Evolutionary conservation across 192 early-diverging fungal genomes (phyloP).

Genomic region (Haplosporangium gracile): DNA sequence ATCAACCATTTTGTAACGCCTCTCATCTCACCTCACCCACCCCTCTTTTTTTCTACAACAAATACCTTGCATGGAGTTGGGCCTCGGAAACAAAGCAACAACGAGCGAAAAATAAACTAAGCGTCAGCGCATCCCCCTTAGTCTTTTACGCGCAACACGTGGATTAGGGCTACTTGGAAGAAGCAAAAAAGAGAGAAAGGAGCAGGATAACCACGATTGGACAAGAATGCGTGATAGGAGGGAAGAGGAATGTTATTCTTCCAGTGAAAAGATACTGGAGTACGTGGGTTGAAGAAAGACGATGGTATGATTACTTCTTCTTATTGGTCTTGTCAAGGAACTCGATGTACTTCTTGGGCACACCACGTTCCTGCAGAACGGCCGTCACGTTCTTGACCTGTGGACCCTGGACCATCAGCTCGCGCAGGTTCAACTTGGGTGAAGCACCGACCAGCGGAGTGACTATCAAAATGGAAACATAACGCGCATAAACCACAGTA

Average conservation of each 20-base stretch:
- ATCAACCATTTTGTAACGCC: not conserved
- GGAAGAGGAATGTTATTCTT: no score
- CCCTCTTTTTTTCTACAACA: constrained; percentile 1
- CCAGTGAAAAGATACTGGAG: no score
- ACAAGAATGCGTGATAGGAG: no score
- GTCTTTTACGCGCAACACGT: no score
- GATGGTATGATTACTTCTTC: constrained; percentile 16
- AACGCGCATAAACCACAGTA: not conserved
- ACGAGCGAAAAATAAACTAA: constrained; percentile 13
- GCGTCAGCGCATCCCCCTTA: not conserved
- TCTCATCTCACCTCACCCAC: not conserved
- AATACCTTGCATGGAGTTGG: constrained; percentile 22
- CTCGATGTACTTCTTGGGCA: constrained; percentile 66
- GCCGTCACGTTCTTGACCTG: constrained; percentile 74
- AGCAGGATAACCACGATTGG: no score
- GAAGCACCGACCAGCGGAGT: constrained; percentile 64
- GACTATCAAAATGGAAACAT: constrained; percentile 41
- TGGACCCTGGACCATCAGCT: constrained; percentile 84
- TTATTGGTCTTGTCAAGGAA: constrained; percentile 45
- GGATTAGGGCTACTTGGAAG: no score
- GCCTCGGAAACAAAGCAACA: constrained; percentile 5
- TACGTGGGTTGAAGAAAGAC: not conserved
- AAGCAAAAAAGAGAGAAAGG: no score
- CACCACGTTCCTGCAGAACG: constrained; percentile 61
- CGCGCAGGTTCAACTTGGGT: constrained; percentile 66